phyloP scores from a whole-genome alignment of 2,329 filamentous ascomycete genomes.

The Colletotrichum tropicale region DNA sequence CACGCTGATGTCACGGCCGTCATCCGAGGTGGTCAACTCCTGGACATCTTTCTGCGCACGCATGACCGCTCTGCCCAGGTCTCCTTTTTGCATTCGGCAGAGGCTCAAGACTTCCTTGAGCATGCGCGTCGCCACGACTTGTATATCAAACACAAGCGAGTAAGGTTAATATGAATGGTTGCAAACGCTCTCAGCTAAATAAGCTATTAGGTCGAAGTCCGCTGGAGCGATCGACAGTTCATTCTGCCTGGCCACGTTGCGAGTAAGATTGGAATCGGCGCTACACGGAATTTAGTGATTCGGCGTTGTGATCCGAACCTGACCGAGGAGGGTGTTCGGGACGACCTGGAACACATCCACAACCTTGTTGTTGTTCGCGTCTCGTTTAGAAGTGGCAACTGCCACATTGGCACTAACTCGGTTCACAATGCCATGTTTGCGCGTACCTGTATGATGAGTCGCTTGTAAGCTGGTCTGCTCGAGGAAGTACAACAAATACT shows the following conservation, averaged over 20 bases:
- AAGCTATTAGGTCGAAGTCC: constrained; percentile 63
- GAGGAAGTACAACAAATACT: constrained; percentile 7
- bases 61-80: constrained; percentile 67
- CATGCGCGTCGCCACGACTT: constrained; percentile 69
- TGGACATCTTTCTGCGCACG: constrained; percentile 69
- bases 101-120: constrained; percentile 68
- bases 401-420: constrained; percentile 77
- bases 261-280: constrained; percentile 67
- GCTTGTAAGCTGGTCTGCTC: constrained; percentile 42
- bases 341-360: constrained; percentile 83
- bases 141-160: constrained; percentile 71
- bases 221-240: constrained; percentile 76
- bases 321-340: constrained; percentile 68
- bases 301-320: constrained; percentile 60
- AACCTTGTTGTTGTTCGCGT: constrained; percentile 75
- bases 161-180: constrained; percentile 34
- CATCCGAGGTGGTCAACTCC: constrained; percentile 72
- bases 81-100: constrained; percentile 70
- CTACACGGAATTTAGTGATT: constrained; percentile 77
- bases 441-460: constrained; percentile 77
- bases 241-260: constrained; percentile 66
- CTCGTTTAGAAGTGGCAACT: constrained; percentile 61
- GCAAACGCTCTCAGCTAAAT: neutral
- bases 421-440: constrained; percentile 78
- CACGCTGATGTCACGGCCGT: constrained; percentile 68